Evolutionary conservation across 1,139 yeast species (phyloP).

Genomic region (Scheffersomyces illinoinensis): DNA sequence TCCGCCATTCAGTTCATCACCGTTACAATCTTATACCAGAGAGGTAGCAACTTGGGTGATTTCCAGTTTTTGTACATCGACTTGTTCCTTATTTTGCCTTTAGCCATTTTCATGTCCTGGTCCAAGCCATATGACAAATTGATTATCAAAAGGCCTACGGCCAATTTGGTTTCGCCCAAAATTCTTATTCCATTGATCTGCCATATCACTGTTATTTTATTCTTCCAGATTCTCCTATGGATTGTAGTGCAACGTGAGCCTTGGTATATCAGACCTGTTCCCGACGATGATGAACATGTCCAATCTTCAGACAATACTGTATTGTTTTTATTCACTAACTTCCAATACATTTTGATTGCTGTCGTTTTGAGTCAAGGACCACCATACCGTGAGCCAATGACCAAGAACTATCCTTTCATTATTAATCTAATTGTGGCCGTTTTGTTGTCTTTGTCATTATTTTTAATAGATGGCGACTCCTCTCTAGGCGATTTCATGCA

Average conservation of each 20-base stretch:
- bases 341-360: conserved; percentile 87
- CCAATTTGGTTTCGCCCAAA: conserved; percentile 87
- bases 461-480: conserved; percentile 50
- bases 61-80: conserved; percentile 96
- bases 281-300: conserved; percentile 84
- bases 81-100: conserved; percentile 82
- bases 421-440: conserved; percentile 55
- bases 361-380: conserved; percentile 85
- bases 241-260: conserved; percentile 50
- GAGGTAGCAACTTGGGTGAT: conserved; percentile 95
- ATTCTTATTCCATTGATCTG: conserved; percentile 78
- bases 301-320: conserved; percentile 88
- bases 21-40: conserved; percentile 77
- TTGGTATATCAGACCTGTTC: conserved; percentile 83
- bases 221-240: conserved; percentile 75
- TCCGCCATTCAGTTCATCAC: conserved; percentile 94
- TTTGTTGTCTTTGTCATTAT: conserved; percentile 48
- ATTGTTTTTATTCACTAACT: conserved; percentile 75
- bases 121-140: conserved; percentile 71
- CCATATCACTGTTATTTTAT: conserved; percentile 60
- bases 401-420: conserved; percentile 70
- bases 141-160: conserved; percentile 81
- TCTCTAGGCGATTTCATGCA: conserved; percentile 71
- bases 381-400: conserved; percentile 85
- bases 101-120: conserved; percentile 98